These are phyloP conservation scores for Russula sp. DNA, from an alignment of 768 basidiomycete genomes.

Conservation along the genomic window DNA sequence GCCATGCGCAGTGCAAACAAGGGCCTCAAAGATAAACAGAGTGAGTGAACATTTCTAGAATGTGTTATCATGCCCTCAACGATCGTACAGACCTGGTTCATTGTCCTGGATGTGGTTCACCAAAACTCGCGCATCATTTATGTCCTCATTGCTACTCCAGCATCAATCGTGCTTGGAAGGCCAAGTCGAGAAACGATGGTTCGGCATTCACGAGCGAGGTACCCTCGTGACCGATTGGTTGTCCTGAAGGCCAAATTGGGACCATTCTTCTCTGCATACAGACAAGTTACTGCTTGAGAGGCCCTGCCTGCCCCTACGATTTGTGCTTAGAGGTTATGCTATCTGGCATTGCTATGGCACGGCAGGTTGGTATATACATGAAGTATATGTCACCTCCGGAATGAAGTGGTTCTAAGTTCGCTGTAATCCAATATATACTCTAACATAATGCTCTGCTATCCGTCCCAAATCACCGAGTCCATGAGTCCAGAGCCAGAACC, in stretches of 20 bases:
- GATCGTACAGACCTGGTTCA: constrained; percentile 66
- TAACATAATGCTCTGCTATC: constrained; percentile 17
- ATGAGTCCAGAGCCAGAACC: constrained; percentile 54
- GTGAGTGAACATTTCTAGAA: constrained; percentile 36
- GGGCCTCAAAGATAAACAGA: constrained; percentile 88
- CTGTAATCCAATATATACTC: constrained; percentile 3
- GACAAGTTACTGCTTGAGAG: background rate
- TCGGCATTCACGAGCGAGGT: background rate
- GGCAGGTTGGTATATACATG: background rate
- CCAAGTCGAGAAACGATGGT: constrained; percentile 20
- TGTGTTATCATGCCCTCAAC: background rate
- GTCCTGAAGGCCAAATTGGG: background rate
- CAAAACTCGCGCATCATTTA: constrained; percentile 84
- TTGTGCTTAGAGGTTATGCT: background rate
- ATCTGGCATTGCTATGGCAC: background rate
- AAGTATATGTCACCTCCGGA: background rate
- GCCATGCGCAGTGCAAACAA: constrained; percentile 94
- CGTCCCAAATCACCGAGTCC: constrained; percentile 28
- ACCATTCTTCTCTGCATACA: background rate
- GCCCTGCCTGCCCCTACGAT: background rate
- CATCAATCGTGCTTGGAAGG: constrained; percentile 60
- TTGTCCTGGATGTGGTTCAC: constrained; percentile 83
- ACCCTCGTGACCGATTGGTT: constrained; percentile 1
- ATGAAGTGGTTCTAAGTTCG: background rate
- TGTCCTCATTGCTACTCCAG: constrained; percentile 76